A percentile compares a stretch with the other conserved stretches of the same genome.
Evolutionary conservation across 2,329 filamentous ascomycete species (phyloP).

Genomic region (Fusarium goolgardi): DNA sequence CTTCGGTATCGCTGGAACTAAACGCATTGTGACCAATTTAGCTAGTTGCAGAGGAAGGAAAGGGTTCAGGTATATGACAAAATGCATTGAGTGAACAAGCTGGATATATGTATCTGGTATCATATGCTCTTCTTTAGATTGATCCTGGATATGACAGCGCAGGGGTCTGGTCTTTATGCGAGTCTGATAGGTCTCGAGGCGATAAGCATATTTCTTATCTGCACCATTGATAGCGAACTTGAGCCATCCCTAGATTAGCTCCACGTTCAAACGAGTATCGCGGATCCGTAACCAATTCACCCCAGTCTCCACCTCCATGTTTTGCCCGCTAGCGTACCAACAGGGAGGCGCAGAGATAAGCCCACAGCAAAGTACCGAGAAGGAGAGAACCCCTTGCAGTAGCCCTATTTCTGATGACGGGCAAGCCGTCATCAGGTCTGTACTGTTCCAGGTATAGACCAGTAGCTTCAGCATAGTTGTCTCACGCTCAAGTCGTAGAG

Average conservation of each 20-base stretch:
- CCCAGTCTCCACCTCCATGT: neutral
- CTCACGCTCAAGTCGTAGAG: neutral
- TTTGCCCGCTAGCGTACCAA: neutral
- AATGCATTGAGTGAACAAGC: neutral
- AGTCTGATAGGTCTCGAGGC: neutral
- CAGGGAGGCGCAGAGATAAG: constrained; percentile 12
- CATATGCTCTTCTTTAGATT: neutral
- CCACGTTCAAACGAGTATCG: neutral
- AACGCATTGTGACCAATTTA: neutral
- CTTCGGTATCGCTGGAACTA: neutral
- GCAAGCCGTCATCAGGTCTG: neutral
- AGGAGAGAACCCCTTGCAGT: neutral
- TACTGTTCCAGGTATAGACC: too few relatives aligned
- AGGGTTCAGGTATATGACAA: neutral
- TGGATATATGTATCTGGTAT: neutral
- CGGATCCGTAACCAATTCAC: neutral
- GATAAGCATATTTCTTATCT: constrained; percentile 13
- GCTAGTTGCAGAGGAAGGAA: neutral
- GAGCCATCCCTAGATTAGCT: neutral
- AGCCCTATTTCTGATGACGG: neutral
- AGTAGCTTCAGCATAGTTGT: neutral
- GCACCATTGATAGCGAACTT: neutral
- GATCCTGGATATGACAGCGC: neutral
- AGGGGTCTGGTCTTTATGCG: neutral
- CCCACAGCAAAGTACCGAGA: neutral